Evolutionary conservation across 192 early-diverging fungal species (phyloP).

Genomic region (Gryganskiella cystojenkinii): DNA sequence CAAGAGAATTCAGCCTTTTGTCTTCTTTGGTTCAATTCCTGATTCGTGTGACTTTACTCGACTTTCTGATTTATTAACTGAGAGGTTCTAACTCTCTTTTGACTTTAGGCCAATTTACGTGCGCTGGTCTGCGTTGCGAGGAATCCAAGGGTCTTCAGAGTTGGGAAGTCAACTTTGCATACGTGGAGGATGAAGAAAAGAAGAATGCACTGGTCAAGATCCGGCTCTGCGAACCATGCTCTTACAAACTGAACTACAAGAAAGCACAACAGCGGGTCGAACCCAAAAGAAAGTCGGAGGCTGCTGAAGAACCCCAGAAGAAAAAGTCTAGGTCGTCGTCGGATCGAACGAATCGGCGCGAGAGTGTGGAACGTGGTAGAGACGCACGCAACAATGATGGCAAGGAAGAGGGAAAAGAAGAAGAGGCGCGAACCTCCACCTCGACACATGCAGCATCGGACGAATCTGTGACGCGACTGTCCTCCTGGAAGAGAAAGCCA

Average conservation of each 20-base stretch:
- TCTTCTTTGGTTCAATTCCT: not conserved
- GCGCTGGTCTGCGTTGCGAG: conserved; percentile 70
- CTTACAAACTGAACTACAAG: conserved; percentile 78
- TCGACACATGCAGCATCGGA: too few relatives aligned
- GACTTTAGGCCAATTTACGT: conserved; percentile 73
- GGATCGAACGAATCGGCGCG: not conserved
- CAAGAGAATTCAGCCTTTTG: not conserved
- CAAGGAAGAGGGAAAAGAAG: too few relatives aligned
- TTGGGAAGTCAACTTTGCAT: conserved; percentile 92
- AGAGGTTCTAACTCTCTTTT: not conserved
- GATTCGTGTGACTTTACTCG: not conserved
- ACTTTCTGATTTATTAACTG: not conserved
- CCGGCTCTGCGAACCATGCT: conserved; percentile 76
- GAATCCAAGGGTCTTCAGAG: conserved; percentile 61
- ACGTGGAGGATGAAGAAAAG: conserved; percentile 74
- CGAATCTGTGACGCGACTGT: too few relatives aligned
- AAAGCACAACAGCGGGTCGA: conserved; percentile 61
- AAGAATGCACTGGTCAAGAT: conserved; percentile 89
- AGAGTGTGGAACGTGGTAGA: too few relatives aligned
- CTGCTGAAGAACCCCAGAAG: not conserved
- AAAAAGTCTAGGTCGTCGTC: too few relatives aligned
- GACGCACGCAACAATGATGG: too few relatives aligned
- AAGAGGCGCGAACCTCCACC: too few relatives aligned
- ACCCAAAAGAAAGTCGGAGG: not conserved
- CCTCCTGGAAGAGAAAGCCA: too few relatives aligned